These are phyloP conservation scores for Globisporangium nunn DNA, from an alignment of 352 stramenopile genomes.

Conservation along the genomic window DNA sequence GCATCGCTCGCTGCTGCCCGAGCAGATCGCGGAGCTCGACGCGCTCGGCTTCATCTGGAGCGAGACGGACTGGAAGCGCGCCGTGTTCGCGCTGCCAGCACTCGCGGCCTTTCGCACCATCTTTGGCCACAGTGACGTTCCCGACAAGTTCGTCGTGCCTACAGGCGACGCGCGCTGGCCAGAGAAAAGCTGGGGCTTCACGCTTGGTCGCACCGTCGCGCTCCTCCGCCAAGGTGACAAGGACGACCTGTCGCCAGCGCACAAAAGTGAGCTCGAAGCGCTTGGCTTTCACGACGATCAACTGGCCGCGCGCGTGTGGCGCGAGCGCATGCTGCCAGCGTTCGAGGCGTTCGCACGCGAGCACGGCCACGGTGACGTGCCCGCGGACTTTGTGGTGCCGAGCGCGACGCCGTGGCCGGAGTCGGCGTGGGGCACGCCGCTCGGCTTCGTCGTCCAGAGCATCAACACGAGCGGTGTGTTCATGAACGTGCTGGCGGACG, in stretches of 20 bases:
- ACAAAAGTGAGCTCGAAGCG: slow-evolving; percentile 18
- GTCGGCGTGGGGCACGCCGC: slow-evolving; percentile 21
- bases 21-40: slow-evolving; percentile 32
- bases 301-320: slow-evolving; percentile 24
- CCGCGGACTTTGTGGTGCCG: slow-evolving; percentile 48
- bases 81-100: slow-evolving; percentile 46
- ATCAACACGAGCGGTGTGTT: slow-evolving; percentile 44
- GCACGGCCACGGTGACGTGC: slow-evolving; percentile 31
- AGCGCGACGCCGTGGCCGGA: slow-evolving; percentile 38
- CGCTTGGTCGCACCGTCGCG: slow-evolving; percentile 18
- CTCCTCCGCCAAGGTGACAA: slow-evolving; percentile 7
- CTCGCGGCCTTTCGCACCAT: slow-evolving; percentile 20
- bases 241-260: not conserved
- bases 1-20: slow-evolving; percentile 19
- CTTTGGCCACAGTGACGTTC: slow-evolving; percentile 37
- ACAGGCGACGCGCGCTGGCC: slow-evolving; percentile 17
- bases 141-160: slow-evolving; percentile 24
- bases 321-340: slow-evolving; percentile 26
- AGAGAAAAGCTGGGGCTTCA: slow-evolving; percentile 11
- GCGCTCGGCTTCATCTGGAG: slow-evolving; percentile 67
- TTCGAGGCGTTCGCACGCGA: slow-evolving; percentile 28
- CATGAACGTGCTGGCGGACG: slow-evolving; percentile 22
- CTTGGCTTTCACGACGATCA: slow-evolving; percentile 36
- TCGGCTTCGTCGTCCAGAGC: slow-evolving; percentile 51
- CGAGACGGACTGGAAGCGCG: slow-evolving; percentile 61